Evolutionary conservation across 805 yeast genomes (phyloP).

Genomic region (Suhomyces sp.): DNA sequence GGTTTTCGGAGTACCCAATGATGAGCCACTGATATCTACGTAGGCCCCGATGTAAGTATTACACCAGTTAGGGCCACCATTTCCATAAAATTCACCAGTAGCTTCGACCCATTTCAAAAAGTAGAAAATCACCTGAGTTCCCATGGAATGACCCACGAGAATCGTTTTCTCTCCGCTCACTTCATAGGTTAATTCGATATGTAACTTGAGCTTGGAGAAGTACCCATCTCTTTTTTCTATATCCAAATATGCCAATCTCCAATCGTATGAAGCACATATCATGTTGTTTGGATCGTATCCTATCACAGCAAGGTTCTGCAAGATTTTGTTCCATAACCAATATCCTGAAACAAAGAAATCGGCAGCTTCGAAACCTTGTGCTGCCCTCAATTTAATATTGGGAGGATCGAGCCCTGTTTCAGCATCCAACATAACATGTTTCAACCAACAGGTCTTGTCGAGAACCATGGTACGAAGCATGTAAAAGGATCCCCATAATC

Average conservation of each 20-base stretch:
- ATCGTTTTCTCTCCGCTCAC: slow-evolving; percentile 65
- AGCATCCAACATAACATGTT: slow-evolving; percentile 85
- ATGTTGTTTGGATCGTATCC: slow-evolving; percentile 92
- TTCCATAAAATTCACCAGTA: slow-evolving; percentile 72
- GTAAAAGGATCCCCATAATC: slow-evolving; percentile 96
- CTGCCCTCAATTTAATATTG: slow-evolving; percentile 76
- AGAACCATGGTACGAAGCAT: slow-evolving; percentile 91
- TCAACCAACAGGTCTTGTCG: slow-evolving; percentile 91
- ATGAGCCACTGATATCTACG: slow-evolving; percentile 87
- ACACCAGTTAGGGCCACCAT: slow-evolving; percentile 91
- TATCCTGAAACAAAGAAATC: slow-evolving; percentile 96
- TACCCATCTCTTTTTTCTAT: slow-evolving; percentile 84
- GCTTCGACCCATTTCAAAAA: slow-evolving; percentile 98
- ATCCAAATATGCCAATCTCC: slow-evolving; percentile 91
- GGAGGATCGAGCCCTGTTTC: slow-evolving; percentile 93
- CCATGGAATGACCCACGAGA: slow-evolving; percentile 95
- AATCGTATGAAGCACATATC: slow-evolving; percentile 91
- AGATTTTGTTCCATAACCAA: slow-evolving; percentile 97
- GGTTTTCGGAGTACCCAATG: slow-evolving; percentile 92
- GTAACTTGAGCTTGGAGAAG: slow-evolving; percentile 71
- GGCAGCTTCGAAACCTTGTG: slow-evolving; percentile 95
- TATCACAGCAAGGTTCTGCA: slow-evolving; percentile 91
- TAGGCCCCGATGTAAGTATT: slow-evolving; percentile 77
- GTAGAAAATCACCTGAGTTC: slow-evolving; percentile 83
- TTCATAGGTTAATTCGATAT: slow-evolving; percentile 61